Conservation (phyloP, 73 alveolate genomes). For the Paramecium tetraurelia region DNA sequence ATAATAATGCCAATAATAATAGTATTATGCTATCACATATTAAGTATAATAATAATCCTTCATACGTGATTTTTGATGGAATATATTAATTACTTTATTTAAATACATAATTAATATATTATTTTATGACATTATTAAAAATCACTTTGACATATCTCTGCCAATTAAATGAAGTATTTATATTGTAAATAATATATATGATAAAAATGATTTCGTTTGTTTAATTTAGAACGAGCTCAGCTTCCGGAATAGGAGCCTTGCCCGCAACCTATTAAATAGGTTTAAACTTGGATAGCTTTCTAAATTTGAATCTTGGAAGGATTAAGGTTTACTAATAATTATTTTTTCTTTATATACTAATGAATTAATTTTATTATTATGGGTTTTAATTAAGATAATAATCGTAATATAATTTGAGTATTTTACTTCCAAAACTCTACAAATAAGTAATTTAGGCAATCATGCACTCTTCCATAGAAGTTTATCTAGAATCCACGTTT, state of each 20-base stretch:
- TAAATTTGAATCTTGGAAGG: background rate
- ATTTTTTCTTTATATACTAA: background rate
- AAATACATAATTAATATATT: background rate
- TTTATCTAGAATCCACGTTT: background rate
- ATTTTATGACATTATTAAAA: background rate
- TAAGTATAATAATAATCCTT: background rate
- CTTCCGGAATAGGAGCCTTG: slow-evolving; percentile 55
- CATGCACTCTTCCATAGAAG: background rate
- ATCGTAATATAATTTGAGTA: no score
- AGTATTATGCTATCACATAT: background rate
- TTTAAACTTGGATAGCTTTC: slow-evolving; percentile 37
- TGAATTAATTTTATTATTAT: background rate
- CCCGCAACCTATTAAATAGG: slow-evolving; percentile 48
- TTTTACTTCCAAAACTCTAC: background rate
- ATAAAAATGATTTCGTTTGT: background rate
- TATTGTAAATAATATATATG: background rate
- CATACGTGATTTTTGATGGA: background rate
- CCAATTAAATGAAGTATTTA: background rate
- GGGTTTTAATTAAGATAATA: background rate
- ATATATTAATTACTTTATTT: background rate
- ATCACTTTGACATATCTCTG: background rate
- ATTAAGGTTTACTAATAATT: background rate
- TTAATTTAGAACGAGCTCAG: slow-evolving; percentile 7
- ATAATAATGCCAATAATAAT: background rate
- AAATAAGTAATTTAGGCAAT: background rate